phyloP scores from a whole-genome alignment of 2,329 filamentous ascomycete genomes.

The Penicillium corylophilum region DNA sequence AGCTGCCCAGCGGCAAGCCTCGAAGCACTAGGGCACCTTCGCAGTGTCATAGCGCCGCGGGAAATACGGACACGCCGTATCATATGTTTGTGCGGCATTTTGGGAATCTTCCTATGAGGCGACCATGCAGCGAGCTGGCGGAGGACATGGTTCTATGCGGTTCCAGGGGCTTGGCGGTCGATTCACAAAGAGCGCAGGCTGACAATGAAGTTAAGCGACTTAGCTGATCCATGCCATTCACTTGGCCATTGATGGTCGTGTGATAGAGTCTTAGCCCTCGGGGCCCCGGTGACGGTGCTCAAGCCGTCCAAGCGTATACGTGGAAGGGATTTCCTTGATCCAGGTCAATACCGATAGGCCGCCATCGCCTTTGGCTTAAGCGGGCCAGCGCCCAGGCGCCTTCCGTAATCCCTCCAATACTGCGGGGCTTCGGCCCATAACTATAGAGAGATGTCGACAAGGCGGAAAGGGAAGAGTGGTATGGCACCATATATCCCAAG shows the following conservation, averaged over 20 bases:
- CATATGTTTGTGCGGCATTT: background rate
- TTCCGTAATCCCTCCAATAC: background rate
- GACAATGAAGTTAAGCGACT: background rate
- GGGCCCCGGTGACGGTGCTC: background rate
- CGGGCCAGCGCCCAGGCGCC: background rate
- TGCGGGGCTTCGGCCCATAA: background rate
- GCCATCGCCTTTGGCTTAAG: background rate
- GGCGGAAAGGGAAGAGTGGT: background rate
- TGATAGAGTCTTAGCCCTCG: background rate
- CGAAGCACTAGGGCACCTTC: background rate
- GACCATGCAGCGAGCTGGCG: background rate
- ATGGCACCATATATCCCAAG: background rate
- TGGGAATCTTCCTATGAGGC: background rate
- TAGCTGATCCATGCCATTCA: background rate
- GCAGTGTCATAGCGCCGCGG: background rate
- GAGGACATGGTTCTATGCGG: background rate
- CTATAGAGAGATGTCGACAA: background rate
- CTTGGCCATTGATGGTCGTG: background rate
- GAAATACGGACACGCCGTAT: background rate
- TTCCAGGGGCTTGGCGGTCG: background rate
- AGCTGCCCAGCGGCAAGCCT: background rate
- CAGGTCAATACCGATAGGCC: background rate
- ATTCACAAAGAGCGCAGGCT: background rate
- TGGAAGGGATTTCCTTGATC: background rate
- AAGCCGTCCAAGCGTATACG: conserved; percentile 1